Evolutionary conservation across 2,329 filamentous ascomycete genomes (phyloP).

Genomic region (Colletotrichum salicis): DNA sequence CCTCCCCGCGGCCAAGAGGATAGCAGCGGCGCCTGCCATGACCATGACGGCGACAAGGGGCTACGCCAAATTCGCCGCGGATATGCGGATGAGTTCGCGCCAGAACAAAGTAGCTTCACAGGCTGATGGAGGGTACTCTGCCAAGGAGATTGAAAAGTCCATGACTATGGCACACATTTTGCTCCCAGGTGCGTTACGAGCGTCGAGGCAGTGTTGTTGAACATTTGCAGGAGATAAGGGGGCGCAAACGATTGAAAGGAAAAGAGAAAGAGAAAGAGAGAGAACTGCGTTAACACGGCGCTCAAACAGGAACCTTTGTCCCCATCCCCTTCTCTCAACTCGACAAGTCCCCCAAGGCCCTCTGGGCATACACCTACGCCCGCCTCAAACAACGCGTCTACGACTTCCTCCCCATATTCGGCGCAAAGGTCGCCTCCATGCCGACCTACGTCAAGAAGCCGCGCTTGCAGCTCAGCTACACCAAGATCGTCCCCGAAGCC

Average conservation of each 20-base stretch:
- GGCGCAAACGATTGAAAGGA: too few species aligned
- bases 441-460: conserved; percentile 53
- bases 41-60: conserved; percentile 5
- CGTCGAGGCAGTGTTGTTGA: background rate
- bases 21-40: conserved; percentile 1
- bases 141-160: conserved; percentile 12
- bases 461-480: conserved; percentile 54
- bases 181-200: conserved; percentile 19
- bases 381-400: conserved; percentile 48
- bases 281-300: background rate
- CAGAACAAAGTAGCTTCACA: conserved; percentile 1
- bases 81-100: conserved; percentile 10
- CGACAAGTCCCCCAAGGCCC: conserved; percentile 41
- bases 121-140: background rate
- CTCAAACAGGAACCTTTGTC: conserved; percentile 58
- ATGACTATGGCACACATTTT: conserved; percentile 8
- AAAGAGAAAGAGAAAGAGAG: background rate
- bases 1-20: conserved; percentile 15
- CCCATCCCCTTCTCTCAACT: conserved; percentile 52
- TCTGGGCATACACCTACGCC: conserved; percentile 51
- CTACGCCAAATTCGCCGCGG: conserved; percentile 22
- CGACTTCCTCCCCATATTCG: conserved; percentile 48
- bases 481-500: conserved; percentile 61
- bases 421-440: conserved; percentile 58
- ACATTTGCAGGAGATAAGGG: background rate